Evolutionary conservation across 75 land plant genomes (phyloP), one percentile per base, ranked within the genome.

Genomic region (Adiantum capillusveneris): DNA sequence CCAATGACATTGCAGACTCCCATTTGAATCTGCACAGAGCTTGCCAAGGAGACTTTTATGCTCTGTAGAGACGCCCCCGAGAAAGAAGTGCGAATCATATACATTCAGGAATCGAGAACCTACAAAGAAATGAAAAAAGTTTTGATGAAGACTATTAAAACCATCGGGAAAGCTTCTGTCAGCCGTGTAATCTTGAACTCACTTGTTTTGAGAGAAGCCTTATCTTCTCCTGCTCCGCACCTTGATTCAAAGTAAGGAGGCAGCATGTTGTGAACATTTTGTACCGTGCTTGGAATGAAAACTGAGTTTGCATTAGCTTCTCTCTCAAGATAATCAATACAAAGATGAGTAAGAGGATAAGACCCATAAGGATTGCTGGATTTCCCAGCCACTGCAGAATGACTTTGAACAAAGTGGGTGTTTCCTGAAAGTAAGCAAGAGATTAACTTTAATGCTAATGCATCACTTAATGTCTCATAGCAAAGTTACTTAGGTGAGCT

Each of bases 341-440:
- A 59, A 72, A 72, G 9, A 37, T 19, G 2, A 72, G 53, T 0
- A 59, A 19, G 16, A 72, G 24, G 1, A 72, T 65, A 5, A 65
- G 14, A 29, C 42, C 68, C 7, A 53, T 14, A 11, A 65, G 53
- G 16, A 72, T 26, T 30, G 25, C 31, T 0, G 75, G 62, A 41
- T 72, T 65, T 53, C 42, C 28, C 1, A 72, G 46, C 58, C 59
- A 57, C 21, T 65, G 30, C 7, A 65, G 0, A 29, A 43, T 48
- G 0, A 43, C 19, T 37, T 50, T 42, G 0, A 72, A 30, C 6
- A n/a, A 28, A 9, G 29, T 39, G 0, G 75, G 75, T 9, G 69
- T 61, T 55, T 34, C 29, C 73, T 70, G 58, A n/a, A n/a, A n/a
- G n/a, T n/a, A n/a, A n/a, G n/a, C n/a, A n/a, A n/a, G n/a, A n/a